Evolutionary conservation across 1,139 yeast genomes (phyloP), one percentile per base, ranked within the genome.

Genomic region (Pichia sp.): DNA sequence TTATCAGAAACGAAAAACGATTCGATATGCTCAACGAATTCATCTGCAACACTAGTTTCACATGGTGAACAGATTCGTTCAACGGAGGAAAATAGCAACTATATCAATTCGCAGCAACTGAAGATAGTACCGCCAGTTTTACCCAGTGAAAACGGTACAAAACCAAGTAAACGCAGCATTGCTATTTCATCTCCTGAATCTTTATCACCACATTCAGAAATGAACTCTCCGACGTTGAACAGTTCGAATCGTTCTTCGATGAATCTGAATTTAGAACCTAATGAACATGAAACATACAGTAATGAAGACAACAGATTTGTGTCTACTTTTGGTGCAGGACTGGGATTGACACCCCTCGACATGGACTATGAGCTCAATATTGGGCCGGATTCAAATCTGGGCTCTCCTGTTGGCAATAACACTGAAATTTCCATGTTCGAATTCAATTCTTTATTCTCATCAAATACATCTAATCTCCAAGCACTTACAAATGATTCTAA

Each of bases 101-200:
- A 16, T 16, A 16, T 16, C 23, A 16, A 16, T 16, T 16, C 23
- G 23, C 23, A 16, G 23, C 23, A 16, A 16, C 23, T 16, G 7
- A 36, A 9, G 16, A 23, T 35, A n/a, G 27, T 39, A n/a, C 36
- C 47, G 7, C 41, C 42, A 27, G 35, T 37, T 23, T 33, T 37
- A 29, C 44, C 46, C 37, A 44, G 41, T 41, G 46, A 44, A 37
- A 29, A 26, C 26, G 39, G 16, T n/a, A 31, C 9, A 8, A 31
- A 31, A 8, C 7, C 10, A 31, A 31, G 33, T 31, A 31, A 31
- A 8, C 10, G 7, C 9, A 16, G 16, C 10, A 8, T 29, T 2
- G 16, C 37, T 9, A 2, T 46, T 11, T 55, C 59, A 3, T 52
- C 59, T 11, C 56, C 58, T 3, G 58, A 56, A 37, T 50, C 58